Evolutionary conservation across 352 stramenopile species (phyloP).

Genomic region (Phytophthora pinifolia): DNA sequence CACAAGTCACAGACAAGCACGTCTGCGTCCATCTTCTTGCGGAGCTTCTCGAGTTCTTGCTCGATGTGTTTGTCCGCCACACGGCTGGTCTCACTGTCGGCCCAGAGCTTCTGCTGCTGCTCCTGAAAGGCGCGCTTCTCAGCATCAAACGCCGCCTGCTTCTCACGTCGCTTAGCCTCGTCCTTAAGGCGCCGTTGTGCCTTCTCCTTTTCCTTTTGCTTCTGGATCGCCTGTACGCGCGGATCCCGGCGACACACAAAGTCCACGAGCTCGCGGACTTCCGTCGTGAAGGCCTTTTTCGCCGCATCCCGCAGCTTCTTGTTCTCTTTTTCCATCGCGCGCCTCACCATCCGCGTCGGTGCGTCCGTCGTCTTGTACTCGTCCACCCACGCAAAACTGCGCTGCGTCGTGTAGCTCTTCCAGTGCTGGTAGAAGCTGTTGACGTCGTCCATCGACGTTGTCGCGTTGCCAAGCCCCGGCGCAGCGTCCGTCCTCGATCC

Average conservation of each 20-base stretch:
- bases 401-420: slow-evolving; percentile 72
- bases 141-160: slow-evolving; percentile 57
- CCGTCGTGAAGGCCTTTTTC: slow-evolving; percentile 73
- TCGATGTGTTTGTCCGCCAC: slow-evolving; percentile 60
- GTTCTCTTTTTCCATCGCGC: slow-evolving; percentile 90
- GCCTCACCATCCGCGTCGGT: slow-evolving; percentile 69
- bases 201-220: slow-evolving; percentile 69
- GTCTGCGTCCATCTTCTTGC: slow-evolving; percentile 68
- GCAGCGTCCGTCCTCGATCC: slow-evolving; percentile 18
- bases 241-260: slow-evolving; percentile 81
- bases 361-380: slow-evolving; percentile 85
- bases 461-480: slow-evolving; percentile 49
- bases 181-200: slow-evolving; percentile 46
- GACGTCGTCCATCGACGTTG: slow-evolving; percentile 51
- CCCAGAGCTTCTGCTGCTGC: slow-evolving; percentile 64
- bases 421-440: slow-evolving; percentile 81
- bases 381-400: slow-evolving; percentile 77
- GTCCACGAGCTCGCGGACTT: slow-evolving; percentile 82
- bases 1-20: slow-evolving; percentile 78
- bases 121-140: slow-evolving; percentile 70
- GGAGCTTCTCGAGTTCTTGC: slow-evolving; percentile 61
- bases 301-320: slow-evolving; percentile 81
- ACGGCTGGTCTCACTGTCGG: slow-evolving; percentile 44
- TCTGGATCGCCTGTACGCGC: slow-evolving; percentile 64
- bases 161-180: slow-evolving; percentile 54